Evolutionary conservation across 495 filamentous ascomycete species (phyloP), one percentile per base, ranked within the genome.

Genomic region (Gamarada debralockiae): DNA sequence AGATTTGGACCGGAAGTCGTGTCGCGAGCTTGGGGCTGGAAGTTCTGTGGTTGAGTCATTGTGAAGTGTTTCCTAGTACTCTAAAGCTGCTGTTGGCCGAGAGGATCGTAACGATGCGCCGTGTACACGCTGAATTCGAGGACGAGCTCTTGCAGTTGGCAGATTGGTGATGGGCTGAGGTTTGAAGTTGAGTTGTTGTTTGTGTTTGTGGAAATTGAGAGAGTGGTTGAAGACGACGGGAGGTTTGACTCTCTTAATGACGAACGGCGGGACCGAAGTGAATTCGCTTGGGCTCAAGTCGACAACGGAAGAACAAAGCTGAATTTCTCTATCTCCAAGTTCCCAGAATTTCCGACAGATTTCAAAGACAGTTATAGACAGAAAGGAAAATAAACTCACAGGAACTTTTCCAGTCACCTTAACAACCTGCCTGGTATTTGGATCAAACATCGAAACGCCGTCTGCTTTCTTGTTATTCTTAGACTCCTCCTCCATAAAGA

Each of bases 11-110:
- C 76, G 49, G 63, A 60, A 24, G 66, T 68, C 18, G 75, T 76
- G 24, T 71, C 69, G 24, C 69, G 68, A 15, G 73, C 70, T 18
- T 72, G 74, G 1, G 74, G 76, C 47, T 77, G 72, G 50, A 68
- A 75, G 62, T 72, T 68, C 27, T 56, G 23, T 17, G 21, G 22
- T 38, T 52, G 38, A 10, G 5, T 29, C 27, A 29, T 29, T 29
- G 27, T 29, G 10, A 29, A 29, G 27, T 10, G 4, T 4, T 29
- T 4, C 10, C 10, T 4, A 29, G 44, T 25, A 14, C 20, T 15
- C n/a, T n/a, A n/a, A n/a, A n/a, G n/a, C n/a, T n/a, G n/a, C n/a
- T n/a, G n/a, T n/a, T n/a, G n/a, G n/a, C n/a, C n/a, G n/a, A n/a
- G n/a, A n/a, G n/a, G n/a, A n/a, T n/a, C n/a, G n/a, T n/a, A n/a